Conservation (phyloP, 2,329 filamentous ascomycete species). For the Colletotrichum limetticola region DNA sequence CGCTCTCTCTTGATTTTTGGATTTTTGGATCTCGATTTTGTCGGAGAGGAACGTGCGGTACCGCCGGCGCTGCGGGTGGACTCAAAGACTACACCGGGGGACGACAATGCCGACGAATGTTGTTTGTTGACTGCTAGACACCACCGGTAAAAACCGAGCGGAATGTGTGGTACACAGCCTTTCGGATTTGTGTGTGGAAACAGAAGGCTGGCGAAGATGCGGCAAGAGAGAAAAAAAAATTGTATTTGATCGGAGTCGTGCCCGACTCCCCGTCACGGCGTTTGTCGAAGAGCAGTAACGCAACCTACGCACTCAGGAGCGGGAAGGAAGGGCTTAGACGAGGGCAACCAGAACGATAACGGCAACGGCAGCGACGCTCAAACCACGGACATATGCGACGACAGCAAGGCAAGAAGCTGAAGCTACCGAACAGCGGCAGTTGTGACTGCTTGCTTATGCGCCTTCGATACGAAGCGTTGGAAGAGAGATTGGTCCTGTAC, state of each 20-base stretch:
- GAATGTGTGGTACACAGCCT: conserved; percentile 11
- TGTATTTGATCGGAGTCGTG: conserved; percentile 12
- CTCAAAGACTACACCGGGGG: neutral
- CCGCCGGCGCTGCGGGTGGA: neutral
- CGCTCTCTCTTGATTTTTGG: neutral
- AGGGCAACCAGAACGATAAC: neutral
- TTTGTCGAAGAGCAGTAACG: conserved; percentile 1
- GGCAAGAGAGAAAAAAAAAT: conserved; percentile 9
- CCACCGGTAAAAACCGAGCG: conserved; percentile 11
- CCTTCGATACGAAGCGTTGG: neutral
- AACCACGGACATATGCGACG: neutral
- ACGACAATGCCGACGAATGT: neutral
- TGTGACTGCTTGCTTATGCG: neutral
- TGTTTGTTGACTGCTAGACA: neutral
- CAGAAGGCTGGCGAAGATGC: conserved; percentile 8
- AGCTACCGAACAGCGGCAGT: neutral
- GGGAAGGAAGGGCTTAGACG: neutral
- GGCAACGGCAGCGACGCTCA: no score
- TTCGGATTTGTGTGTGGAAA: conserved; percentile 9
- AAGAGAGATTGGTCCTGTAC: neutral
- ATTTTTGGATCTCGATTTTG: neutral
- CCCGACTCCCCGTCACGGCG: conserved; percentile 26
- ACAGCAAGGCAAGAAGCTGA: neutral
- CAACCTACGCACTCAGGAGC: neutral
- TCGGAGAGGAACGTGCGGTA: neutral